Base-by-base conservation (phyloP, 306 rosid genomes). In the Dalbergia oliveri region DNA sequence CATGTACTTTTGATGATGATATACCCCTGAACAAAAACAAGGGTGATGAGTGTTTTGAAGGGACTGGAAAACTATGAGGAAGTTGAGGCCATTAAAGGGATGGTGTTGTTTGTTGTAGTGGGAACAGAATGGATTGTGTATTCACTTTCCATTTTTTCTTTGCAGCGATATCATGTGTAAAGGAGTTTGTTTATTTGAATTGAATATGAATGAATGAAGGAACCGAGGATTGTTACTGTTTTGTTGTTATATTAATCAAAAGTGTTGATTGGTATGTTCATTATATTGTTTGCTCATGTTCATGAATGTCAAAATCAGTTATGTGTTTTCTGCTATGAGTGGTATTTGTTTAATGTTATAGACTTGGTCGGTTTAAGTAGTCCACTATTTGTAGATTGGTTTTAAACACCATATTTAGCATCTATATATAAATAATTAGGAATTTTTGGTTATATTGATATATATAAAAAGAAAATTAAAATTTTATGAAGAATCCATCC, bases 271-370 rank as follows among this genome's bases (percentile, higher is more conserved):
- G 37, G 57, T 50, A 50, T 50, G 16, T 50, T 37, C 41, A 75
- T 65, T 78, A 5, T 44, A 69, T 64, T 63, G 26, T 51, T 39
- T 65, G 81, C 65, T 58, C 34, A 15, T 50, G 57, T 26, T 35
- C n/a, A 59, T 6, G 57, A 51, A 53, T 51, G 71, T 77, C 82
- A 50, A 82, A 63, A 77, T 63, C 79, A 69, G 33, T 15, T 35
- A 21, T 39, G 41, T 33, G 73, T 61, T 49, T 69, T 16, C 14
- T 15, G 56, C 34, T 35, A 43, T 11, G 41, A 15, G 8, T 4
- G 37, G 31, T 12, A 41, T 65, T 80, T 51, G 11, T 79, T 21
- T 56, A 73, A 18, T 73, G 13, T 4, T 59, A 3, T 19, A 59
- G 6, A 6, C 11, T 10, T 49, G 1, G 10, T 43, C 8, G 10